Percentiles rank a stretch among this genome's conserved stretches.
These are phyloP conservation scores for rapeseed (Brassica napus) DNA, from an alignment of 345 rosid species.

Conservation along the genomic window Da-Ae NC_063447.1:49149501-49150000, in stretches of 20 bases:
- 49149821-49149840: conserved; percentile 62
- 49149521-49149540: background rate
- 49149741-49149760: background rate
- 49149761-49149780: conserved; percentile 35
- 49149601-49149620: conserved; percentile 36
- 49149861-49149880: conserved; percentile 85
- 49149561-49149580: conserved; percentile 16
- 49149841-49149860: conserved; percentile 70
- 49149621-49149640: background rate
- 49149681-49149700: conserved; percentile 31
- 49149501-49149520: conserved; percentile 2
- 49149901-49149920: background rate
- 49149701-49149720: background rate
- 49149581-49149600: conserved; percentile 32
- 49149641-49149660: conserved; percentile 35
- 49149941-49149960: conserved; percentile 65
- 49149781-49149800: conserved; percentile 64
- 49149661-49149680: conserved; percentile 34
- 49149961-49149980: conserved; percentile 81
- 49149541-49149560: conserved; percentile 24
- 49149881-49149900: background rate
- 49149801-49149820: conserved; percentile 69
- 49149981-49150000: conserved; percentile 85
- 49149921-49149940: background rate
- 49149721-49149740: background rate